A percentile compares a stretch with the other conserved stretches of the same genome.
Conservation (phyloP, 805 yeast genomes). For the Saccharomycopsis microspora region DNA sequence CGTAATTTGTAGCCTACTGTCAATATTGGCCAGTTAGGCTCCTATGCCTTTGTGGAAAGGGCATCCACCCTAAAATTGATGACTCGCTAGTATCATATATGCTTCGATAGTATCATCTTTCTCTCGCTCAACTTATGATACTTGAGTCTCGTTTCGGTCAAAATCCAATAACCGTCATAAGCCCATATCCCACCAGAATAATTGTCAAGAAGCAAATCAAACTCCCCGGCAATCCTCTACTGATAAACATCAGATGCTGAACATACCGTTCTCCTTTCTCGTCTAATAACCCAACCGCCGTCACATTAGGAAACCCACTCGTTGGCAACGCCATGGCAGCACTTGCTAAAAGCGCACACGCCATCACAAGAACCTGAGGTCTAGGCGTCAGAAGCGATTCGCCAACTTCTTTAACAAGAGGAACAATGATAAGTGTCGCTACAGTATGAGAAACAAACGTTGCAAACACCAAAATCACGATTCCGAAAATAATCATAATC, state of each 20-base stretch:
- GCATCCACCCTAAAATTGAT: too few species aligned
- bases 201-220: conserved; percentile 61
- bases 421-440: conserved; percentile 87
- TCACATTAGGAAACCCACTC: conserved; percentile 94
- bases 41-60: too few species aligned
- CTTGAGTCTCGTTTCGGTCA: too few species aligned
- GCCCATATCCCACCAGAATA: conserved; percentile 65
- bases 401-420: conserved; percentile 84
- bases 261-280: conserved; percentile 85
- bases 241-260: conserved; percentile 77
- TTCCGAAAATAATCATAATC: conserved; percentile 68
- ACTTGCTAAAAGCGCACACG: conserved; percentile 61
- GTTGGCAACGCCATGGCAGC: conserved; percentile 98
- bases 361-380: conserved; percentile 68
- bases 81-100: too few species aligned
- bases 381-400: conserved; percentile 60
- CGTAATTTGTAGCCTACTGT: too few species aligned
- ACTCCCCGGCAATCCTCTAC: conserved; percentile 85
- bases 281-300: conserved; percentile 90
- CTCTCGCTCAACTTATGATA: too few species aligned
- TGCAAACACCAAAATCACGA: conserved; percentile 72
- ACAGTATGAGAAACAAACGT: conserved; percentile 97
- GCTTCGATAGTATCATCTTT: too few species aligned
- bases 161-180: conserved; percentile 32
- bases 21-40: too few species aligned